Conservation (phyloP, 176 grass and related monocot species). For the Avena eriantha region DNA sequence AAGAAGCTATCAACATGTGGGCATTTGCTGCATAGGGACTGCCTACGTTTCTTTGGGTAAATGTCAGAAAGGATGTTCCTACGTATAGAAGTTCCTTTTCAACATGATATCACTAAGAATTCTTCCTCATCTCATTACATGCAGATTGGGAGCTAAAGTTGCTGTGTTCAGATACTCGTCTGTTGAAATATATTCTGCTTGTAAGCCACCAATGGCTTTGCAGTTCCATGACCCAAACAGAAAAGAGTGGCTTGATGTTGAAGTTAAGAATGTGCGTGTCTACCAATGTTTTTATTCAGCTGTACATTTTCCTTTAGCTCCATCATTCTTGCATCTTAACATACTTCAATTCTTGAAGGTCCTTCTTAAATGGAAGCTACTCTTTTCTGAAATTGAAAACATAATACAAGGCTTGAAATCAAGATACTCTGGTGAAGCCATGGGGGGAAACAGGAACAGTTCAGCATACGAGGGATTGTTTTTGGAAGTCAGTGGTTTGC, state of each 20-base stretch:
- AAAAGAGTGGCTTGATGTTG: conserved; percentile 71
- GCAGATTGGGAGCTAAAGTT: conserved; percentile 84
- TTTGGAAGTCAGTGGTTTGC: conserved; percentile 57
- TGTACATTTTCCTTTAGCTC: conserved; percentile 40
- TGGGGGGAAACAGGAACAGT: conserved; percentile 31
- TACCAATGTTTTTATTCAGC: conserved; percentile 35
- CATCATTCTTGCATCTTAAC: conserved; percentile 38
- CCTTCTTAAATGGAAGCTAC: conserved; percentile 49
- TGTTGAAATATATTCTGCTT: conserved; percentile 83
- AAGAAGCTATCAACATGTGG: conserved; percentile 82
- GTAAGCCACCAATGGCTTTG: conserved; percentile 75
- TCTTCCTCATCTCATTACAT: conserved; percentile 6
- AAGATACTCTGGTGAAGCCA: conserved; percentile 39
- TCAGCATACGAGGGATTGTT: conserved; percentile 49
- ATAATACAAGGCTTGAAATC: conserved; percentile 60
- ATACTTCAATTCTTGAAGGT: conserved; percentile 68
- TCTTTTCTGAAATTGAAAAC: conserved; percentile 72
- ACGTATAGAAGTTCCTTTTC: conserved; percentile 21
- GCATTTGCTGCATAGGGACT: conserved; percentile 89
- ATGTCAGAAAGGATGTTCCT: conserved; percentile 15
- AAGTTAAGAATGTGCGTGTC: conserved; percentile 67
- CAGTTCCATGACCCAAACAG: conserved; percentile 64
- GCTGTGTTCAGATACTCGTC: conserved; percentile 89
- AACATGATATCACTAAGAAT: conserved; percentile 29
- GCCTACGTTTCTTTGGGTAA: conserved; percentile 96